A percentile compares a stretch with the other conserved stretches of the same genome.
phyloP scores from a whole-genome alignment of 2,329 filamentous ascomycete species.

The Didymella arachidicola region DNA sequence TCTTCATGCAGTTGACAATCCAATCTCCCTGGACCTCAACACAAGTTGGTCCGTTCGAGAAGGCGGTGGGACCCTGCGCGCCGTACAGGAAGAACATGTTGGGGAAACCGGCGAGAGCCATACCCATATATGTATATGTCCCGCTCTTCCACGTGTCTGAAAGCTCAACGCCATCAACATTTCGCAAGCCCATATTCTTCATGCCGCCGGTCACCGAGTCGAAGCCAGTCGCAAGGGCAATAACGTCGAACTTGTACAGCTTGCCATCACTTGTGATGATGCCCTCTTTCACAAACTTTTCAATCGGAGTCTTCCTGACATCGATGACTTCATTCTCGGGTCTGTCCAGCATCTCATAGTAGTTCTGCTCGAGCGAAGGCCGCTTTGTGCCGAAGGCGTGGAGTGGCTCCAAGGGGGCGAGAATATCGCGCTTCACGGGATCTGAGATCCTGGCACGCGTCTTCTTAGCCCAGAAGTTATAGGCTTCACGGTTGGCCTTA shows the following conservation, averaged over 20 bases:
- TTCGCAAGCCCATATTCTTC: conserved; percentile 51
- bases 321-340: conserved; percentile 55
- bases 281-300: conserved; percentile 50
- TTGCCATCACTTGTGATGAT: conserved; percentile 53
- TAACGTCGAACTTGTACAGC: conserved; percentile 54
- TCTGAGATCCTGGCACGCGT: conserved; percentile 54
- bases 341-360: conserved; percentile 56
- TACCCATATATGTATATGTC: conserved; percentile 54
- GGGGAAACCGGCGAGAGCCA: conserved; percentile 51
- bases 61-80: conserved; percentile 57
- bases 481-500: conserved; percentile 55
- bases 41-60: conserved; percentile 57
- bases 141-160: conserved; percentile 54
- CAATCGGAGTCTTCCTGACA: conserved; percentile 53
- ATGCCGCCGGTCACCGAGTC: conserved; percentile 56
- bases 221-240: conserved; percentile 57
- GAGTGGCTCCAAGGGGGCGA: conserved; percentile 55
- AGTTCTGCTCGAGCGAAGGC: conserved; percentile 58
- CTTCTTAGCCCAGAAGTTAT: conserved; percentile 58
- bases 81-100: conserved; percentile 50
- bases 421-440: conserved; percentile 55
- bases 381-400: conserved; percentile 59
- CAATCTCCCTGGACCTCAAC: conserved; percentile 56
- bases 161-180: conserved; percentile 49
- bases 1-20: conserved; percentile 55